A percentile compares a stretch with the other conserved stretches of the same genome.
Conservation (phyloP, 192 early-diverging fungal genomes). For the Coemansia sp. region DNA sequence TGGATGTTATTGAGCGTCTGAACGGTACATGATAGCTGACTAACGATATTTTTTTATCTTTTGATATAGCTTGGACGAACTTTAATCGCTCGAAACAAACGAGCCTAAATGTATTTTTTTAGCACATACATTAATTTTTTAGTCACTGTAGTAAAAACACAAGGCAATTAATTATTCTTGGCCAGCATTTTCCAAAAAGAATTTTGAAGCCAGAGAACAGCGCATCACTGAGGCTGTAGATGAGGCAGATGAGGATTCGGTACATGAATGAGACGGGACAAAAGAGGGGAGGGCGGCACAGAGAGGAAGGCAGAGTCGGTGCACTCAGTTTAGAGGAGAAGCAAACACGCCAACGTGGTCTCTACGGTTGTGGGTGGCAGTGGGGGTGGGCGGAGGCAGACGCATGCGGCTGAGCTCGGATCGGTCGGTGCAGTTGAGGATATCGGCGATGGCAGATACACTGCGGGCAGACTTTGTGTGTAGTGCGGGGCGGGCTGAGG, state of each 20-base stretch:
- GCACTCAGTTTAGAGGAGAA: constrained; percentile 18
- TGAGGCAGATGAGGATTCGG: neutral
- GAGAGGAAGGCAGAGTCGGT: too few relatives aligned
- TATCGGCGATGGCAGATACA: constrained; percentile 54
- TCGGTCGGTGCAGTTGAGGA: constrained; percentile 54
- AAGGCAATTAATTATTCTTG: neutral
- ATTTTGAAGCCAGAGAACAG: neutral
- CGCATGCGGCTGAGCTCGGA: constrained; percentile 54
- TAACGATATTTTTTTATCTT: too few relatives aligned
- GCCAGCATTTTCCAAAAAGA: neutral
- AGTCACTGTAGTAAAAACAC: neutral
- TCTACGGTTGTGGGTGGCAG: constrained; percentile 27
- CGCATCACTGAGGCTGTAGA: neutral
- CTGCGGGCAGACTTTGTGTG: constrained; percentile 51
- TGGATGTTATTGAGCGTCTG: too few relatives aligned
- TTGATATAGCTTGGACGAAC: too few relatives aligned
- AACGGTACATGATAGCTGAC: too few relatives aligned
- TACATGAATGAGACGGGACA: constrained; percentile 1
- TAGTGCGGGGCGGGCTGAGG: constrained; percentile 18
- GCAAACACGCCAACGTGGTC: constrained; percentile 35
- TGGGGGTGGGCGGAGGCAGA: constrained; percentile 50
- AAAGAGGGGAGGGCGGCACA: neutral
- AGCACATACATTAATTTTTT: too few relatives aligned
- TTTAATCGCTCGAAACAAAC: too few relatives aligned
- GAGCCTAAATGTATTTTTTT: too few relatives aligned